Evolutionary conservation across 2,329 filamentous ascomycete species (phyloP), one percentile per base, ranked within the genome.

Genomic region (Juglanconis sp.): DNA sequence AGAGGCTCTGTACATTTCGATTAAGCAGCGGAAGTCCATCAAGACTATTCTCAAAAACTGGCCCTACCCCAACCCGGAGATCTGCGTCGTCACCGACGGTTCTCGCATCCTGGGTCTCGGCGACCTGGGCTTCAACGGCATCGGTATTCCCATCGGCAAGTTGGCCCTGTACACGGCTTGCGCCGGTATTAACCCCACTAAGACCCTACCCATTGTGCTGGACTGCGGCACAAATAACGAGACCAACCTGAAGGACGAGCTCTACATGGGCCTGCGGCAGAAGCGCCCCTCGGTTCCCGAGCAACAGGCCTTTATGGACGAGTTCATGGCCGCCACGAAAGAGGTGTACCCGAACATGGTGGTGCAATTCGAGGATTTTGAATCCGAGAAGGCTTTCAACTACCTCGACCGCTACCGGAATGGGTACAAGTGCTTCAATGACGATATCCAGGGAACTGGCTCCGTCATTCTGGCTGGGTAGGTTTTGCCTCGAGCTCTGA

Each of bases 361-460:
- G 50, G 91, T 98, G 64, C 95, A 98, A 74, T 98, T 96, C 69
- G 94, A 98, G 75, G 95, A 98, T 72, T 98, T 96, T 76, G 96
- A 98, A 81, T 96, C 94, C 70, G 83, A 86, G 68, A 87, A 87
- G 77, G 94, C 95, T 51, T 99, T 98, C 84, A 89, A 90, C 64
- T 94, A 96, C 70, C 85, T 98, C 46, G 90, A 95, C 73, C 87
- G 92, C 63, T 98, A 98, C 79, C 89, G 91, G 68, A 82, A 93
- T 73, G 85, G 82, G 65, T 94, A 96, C 81, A 93, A 91, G 75
- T 96, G 91, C 83, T 99, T 99, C 86, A 98, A 98, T 76, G 95
- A 98, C 72, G 94, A 99, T 73, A 95, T 99, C 72, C 94, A 98
- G 80, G 94, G 94, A 66, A 98, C 95, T 68, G 95, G 95, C 68